Percentiles rank a stretch among this genome's conserved stretches.
These are phyloP conservation scores for Stagonosporopsis cucurbitacearum DNA, from an alignment of 2,329 filamentous ascomycete genomes.

Conservation along the genomic window DNA sequence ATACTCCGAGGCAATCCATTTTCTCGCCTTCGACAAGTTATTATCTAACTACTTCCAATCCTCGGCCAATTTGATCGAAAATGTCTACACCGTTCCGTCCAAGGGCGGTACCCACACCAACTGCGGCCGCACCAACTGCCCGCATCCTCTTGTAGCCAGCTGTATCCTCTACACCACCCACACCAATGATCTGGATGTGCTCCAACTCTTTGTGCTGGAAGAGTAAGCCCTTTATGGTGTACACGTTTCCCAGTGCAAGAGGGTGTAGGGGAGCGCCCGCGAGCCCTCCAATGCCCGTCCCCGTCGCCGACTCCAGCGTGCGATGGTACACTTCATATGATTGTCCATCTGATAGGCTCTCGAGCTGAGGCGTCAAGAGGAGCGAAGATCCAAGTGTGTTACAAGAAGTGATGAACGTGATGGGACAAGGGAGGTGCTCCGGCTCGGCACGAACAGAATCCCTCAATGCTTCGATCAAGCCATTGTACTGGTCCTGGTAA, in stretches of 20 bases:
- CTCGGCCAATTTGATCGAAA: slow-evolving; percentile 64
- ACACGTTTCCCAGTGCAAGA: slow-evolving; percentile 76
- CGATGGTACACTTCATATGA: slow-evolving; percentile 27
- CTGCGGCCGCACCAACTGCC: slow-evolving; percentile 68
- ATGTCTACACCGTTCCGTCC: slow-evolving; percentile 67
- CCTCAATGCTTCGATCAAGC: slow-evolving; percentile 61
- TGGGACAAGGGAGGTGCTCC: slow-evolving; percentile 39
- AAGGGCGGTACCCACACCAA: slow-evolving; percentile 71
- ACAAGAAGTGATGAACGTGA: slow-evolving; percentile 75
- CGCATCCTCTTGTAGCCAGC: slow-evolving; percentile 69
- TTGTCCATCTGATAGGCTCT: slow-evolving; percentile 16
- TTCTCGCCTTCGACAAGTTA: not conserved
- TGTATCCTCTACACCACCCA: slow-evolving; percentile 73
- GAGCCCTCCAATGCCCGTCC: slow-evolving; percentile 70
- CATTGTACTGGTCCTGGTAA: slow-evolving; percentile 68
- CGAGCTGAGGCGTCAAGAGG: slow-evolving; percentile 53
- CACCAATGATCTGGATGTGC: slow-evolving; percentile 70
- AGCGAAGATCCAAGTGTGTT: slow-evolving; percentile 77
- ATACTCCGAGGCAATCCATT: not conserved
- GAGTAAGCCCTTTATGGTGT: slow-evolving; percentile 67
- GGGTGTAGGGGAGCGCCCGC: slow-evolving; percentile 76
- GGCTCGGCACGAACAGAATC: slow-evolving; percentile 30
- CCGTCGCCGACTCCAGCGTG: slow-evolving; percentile 59
- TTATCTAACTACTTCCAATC: not conserved
- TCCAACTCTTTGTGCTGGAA: slow-evolving; percentile 57